Conservation (phyloP, 768 basidiomycete genomes). For the Agrocybe praecox region DNA sequence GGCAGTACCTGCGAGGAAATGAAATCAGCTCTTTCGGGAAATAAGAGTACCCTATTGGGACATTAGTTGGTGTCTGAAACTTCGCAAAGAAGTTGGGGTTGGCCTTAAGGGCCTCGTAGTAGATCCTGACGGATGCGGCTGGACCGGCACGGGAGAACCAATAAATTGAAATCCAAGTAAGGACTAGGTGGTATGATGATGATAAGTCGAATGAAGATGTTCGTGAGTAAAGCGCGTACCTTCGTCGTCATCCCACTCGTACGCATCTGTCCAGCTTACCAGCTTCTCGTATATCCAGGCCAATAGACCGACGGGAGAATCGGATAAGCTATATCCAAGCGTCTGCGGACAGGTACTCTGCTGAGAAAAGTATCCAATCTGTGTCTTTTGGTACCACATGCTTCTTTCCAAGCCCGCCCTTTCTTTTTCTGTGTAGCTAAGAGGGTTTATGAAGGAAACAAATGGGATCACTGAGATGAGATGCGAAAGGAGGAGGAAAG, state of each 20-base stretch:
- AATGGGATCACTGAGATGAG: conserved; percentile 25
- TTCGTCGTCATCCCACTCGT: conserved; percentile 64
- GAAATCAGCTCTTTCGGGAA: conserved; percentile 43
- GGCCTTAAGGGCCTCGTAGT: conserved; percentile 42
- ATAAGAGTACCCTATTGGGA: conserved; percentile 48
- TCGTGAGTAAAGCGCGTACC: conserved; percentile 25
- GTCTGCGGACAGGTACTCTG: conserved; percentile 55
- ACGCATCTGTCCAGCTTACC: conserved; percentile 49
- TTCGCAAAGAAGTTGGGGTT: not conserved
- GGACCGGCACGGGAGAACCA: conserved; percentile 63
- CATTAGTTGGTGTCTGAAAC: conserved; percentile 19
- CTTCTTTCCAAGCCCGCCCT: conserved; percentile 32
- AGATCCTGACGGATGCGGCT: conserved; percentile 56
- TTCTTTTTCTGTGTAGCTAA: conserved; percentile 31
- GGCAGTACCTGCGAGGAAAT: conserved; percentile 23
- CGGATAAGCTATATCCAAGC: conserved; percentile 53
- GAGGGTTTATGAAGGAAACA: conserved; percentile 23
- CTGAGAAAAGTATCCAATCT: conserved; percentile 39
- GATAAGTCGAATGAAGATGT: not conserved
- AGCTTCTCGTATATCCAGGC: conserved; percentile 60
- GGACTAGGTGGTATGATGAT: conserved; percentile 32
- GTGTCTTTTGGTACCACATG: conserved; percentile 26
- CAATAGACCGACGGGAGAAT: conserved; percentile 58
- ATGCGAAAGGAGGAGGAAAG: conserved; percentile 25
- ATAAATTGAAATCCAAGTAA: conserved; percentile 64